Evolutionary conservation across 83 land plant species (phyloP), one percentile per base, ranked within the genome.

Genomic region (Diphasiastrum complanatum): DNA sequence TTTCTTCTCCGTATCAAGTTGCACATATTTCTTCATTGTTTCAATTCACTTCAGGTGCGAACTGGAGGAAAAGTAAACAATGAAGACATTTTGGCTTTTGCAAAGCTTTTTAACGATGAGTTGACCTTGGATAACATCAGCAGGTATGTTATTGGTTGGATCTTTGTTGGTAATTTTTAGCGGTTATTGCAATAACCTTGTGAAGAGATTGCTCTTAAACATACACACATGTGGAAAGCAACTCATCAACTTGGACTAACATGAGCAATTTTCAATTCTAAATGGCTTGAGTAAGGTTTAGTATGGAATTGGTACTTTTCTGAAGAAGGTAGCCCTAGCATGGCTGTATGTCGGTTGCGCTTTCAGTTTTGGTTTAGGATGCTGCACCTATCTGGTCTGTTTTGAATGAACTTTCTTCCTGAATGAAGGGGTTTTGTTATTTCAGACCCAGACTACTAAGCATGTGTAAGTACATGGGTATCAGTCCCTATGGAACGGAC

Each of bases 401-500:
- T 35, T 23, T 14, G 19, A 28, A 55, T 19, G 27, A 19, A 3
- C 46, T 61, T 5, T 22, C 31, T 45, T 60, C n/a, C 32, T 22
- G 61, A 5, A 18, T 29, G 4, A 20, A n/a, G 25, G 5, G 38
- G 11, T 45, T 58, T 32, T 68, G 48, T 35, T 47, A 0, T 59
- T 57, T 45, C 96, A 95, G 99, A 70, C 97, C 99, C 20, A 75
- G 99, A 61, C 74, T 95, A 33, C 73, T 95, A 35, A 89, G 79
- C 69, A 95, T 95, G 92, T 95, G 99, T 79, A 95, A 95, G 66
- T 89, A 86, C 60, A 95, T 95, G 99, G 91, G 88, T 40, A 89
- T 95, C 49, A 79, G 71, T 25, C 82, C 97, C 26, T 82, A 80
- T 68, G 96, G 92, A 57, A 95, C 99, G 19, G 93, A 95, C 80